Percentiles rank a stretch among this genome's conserved stretches.
Evolutionary conservation across 2,329 filamentous ascomycete species (phyloP).

Genomic region (Calonectria crousiana): DNA sequence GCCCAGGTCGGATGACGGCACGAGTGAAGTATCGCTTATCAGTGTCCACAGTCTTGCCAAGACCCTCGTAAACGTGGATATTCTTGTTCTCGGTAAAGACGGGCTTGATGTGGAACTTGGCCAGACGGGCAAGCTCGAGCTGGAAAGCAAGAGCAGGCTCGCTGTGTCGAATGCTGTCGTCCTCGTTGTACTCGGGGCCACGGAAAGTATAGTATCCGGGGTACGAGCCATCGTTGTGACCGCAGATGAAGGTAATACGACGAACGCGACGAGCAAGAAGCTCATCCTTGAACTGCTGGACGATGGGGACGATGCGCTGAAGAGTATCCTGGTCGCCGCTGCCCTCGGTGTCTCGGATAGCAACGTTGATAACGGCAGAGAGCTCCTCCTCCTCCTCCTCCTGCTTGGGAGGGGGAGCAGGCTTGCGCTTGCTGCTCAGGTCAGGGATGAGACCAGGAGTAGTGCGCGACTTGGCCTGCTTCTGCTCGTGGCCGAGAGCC

Average conservation of each 20-base stretch:
- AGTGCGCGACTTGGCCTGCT: constrained; percentile 67
- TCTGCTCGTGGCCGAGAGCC: constrained; percentile 73
- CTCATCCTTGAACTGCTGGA: constrained; percentile 86
- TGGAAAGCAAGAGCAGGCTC: constrained; percentile 98
- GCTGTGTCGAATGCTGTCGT: constrained; percentile 95
- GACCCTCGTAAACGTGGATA: constrained; percentile 97
- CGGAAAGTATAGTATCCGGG: constrained; percentile 99
- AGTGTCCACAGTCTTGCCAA: constrained; percentile 93
- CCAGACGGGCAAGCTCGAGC: constrained; percentile 91
- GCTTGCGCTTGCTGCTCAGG: constrained; percentile 78
- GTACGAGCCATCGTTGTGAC: constrained; percentile 92
- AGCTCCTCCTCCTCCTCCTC: constrained; percentile 72
- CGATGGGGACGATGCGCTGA: constrained; percentile 78
- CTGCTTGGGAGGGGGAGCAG: constrained; percentile 47
- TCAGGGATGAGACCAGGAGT: constrained; percentile 75
- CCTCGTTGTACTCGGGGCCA: constrained; percentile 88
- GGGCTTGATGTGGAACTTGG: constrained; percentile 97
- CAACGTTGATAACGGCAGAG: constrained; percentile 92
- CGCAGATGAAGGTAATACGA: constrained; percentile 95
- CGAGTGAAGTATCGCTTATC: constrained; percentile 99
- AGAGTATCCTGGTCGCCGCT: constrained; percentile 85
- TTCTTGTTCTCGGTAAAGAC: constrained; percentile 99
- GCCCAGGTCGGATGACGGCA: constrained; percentile 92
- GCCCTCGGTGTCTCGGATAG: constrained; percentile 88
- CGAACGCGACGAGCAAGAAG: constrained; percentile 85